phyloP scores from a whole-genome alignment of 2,329 filamentous ascomycete species.

The Fonsecaea multimorphosa region DNA sequence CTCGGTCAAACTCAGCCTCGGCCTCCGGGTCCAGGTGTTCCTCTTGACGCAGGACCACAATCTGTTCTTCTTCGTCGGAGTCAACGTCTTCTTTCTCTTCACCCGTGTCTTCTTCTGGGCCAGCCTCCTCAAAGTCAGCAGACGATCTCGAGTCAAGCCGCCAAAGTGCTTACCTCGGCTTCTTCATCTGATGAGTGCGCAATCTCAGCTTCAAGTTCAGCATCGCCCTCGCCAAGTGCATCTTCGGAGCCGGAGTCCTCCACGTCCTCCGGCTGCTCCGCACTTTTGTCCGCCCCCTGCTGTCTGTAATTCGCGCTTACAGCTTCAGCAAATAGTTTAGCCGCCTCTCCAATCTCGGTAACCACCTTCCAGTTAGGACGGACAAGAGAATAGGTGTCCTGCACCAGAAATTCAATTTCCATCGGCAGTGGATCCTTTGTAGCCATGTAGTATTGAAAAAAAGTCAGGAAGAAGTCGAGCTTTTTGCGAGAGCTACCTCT shows the following conservation, averaged over 20 bases:
- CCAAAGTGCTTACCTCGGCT: slow-evolving; percentile 46
- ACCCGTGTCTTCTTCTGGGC: slow-evolving; percentile 45
- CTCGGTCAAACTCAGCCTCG: slow-evolving; percentile 96
- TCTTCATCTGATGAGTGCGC: slow-evolving; percentile 56
- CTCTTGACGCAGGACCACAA: slow-evolving; percentile 88
- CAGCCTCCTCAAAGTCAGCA: slow-evolving; percentile 44
- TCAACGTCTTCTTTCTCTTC: slow-evolving; percentile 52
- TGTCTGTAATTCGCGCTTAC: slow-evolving; percentile 87
- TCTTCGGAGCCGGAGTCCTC: slow-evolving; percentile 78
- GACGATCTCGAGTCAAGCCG: background rate
- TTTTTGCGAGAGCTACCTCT: slow-evolving; percentile 94
- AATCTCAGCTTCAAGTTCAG: slow-evolving; percentile 62
- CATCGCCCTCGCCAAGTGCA: slow-evolving; percentile 67
- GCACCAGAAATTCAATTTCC: slow-evolving; percentile 96
- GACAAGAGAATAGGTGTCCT: slow-evolving; percentile 84
- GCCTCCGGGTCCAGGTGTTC: slow-evolving; percentile 90
- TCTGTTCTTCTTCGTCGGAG: slow-evolving; percentile 81
- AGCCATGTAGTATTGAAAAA: slow-evolving; percentile 92
- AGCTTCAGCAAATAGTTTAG: slow-evolving; percentile 82
- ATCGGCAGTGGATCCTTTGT: slow-evolving; percentile 89
- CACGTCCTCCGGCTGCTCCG: slow-evolving; percentile 74
- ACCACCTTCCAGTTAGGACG: slow-evolving; percentile 93
- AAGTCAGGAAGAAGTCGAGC: slow-evolving; percentile 94
- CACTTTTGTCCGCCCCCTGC: slow-evolving; percentile 70
- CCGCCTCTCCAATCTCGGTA: slow-evolving; percentile 79